A percentile compares a stretch with the other conserved stretches of the same genome.
Evolutionary conservation across 139 green algal species (phyloP).

Genomic region (Chlamydomonas sp.): DNA sequence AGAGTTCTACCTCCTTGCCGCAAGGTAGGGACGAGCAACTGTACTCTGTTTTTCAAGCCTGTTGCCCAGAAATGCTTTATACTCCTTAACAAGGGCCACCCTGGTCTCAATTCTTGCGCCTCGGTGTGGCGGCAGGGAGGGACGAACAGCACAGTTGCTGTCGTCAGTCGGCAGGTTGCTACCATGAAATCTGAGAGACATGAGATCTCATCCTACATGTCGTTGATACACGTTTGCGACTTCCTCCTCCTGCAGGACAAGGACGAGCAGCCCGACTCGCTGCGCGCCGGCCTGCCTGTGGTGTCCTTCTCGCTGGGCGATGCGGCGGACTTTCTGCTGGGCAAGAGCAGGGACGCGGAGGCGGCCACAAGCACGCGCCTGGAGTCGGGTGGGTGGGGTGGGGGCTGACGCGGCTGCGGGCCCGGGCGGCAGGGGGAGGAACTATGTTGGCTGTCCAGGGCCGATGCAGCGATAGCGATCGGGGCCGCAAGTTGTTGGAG

Average conservation of each 20-base stretch:
- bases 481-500: too few species aligned
- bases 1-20: too few species aligned
- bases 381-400: constrained; percentile 41
- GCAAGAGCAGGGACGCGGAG: not conserved
- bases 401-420: not conserved
- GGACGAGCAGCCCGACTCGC: constrained; percentile 59
- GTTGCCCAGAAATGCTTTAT: too few species aligned
- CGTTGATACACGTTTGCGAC: not conserved
- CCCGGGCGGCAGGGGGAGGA: not conserved
- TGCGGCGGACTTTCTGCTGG: constrained; percentile 64
- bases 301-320: constrained; percentile 73
- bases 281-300: constrained; percentile 59
- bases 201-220: not conserved
- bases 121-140: too few species aligned
- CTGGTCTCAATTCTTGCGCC: too few species aligned
- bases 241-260: constrained; percentile 62
- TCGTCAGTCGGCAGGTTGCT: too few species aligned
- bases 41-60: too few species aligned
- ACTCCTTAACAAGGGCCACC: too few species aligned
- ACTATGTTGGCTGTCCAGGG: not conserved
- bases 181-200: too few species aligned
- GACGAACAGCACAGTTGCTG: too few species aligned
- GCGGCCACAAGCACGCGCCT: constrained; percentile 41
- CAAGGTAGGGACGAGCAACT: too few species aligned
- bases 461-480: not conserved